A percentile compares a stretch with the other conserved stretches of the same genome.
Conservation (phyloP, 768 basidiomycete genomes). For the Naganishia onofrii region DNA sequence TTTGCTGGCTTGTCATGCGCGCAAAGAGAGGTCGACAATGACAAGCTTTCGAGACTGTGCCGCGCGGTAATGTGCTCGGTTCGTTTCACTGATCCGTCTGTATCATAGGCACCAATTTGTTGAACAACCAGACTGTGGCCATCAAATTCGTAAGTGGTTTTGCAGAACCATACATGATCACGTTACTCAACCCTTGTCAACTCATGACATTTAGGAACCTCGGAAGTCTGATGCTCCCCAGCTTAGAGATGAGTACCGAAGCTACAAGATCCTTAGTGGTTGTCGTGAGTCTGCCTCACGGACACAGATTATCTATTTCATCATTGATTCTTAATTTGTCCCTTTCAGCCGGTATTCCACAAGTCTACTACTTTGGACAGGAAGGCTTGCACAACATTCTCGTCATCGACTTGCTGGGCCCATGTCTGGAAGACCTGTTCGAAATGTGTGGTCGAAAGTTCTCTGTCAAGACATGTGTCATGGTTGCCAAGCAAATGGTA, state of each 20-base stretch:
- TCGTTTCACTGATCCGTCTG: too few species aligned
- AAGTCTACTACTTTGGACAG: slow-evolving; percentile 99
- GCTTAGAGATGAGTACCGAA: slow-evolving; percentile 95
- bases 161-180: slow-evolving; percentile 19
- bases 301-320: slow-evolving; percentile 26
- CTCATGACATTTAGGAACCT: slow-evolving; percentile 51
- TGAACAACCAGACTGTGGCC: slow-evolving; percentile 97
- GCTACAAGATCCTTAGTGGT: slow-evolving; percentile 88
- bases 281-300: slow-evolving; percentile 65
- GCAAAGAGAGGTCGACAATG: too few species aligned
- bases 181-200: not conserved
- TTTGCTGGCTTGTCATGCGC: not conserved
- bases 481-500: slow-evolving; percentile 99
- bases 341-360: slow-evolving; percentile 81
- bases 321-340: slow-evolving; percentile 31
- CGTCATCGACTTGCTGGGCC: slow-evolving; percentile 95
- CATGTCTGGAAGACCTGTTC: slow-evolving; percentile 94
- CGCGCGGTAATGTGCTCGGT: too few species aligned
- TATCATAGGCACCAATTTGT: slow-evolving; percentile 79
- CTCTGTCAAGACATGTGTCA: slow-evolving; percentile 95
- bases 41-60: too few species aligned
- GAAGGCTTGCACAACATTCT: slow-evolving; percentile 98
- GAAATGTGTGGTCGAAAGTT: slow-evolving; percentile 99
- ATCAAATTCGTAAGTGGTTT: slow-evolving; percentile 92
- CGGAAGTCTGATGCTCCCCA: slow-evolving; percentile 98